Conservation (phyloP, 2,329 filamentous ascomycete species). For the Monilinia fructicola region DNA sequence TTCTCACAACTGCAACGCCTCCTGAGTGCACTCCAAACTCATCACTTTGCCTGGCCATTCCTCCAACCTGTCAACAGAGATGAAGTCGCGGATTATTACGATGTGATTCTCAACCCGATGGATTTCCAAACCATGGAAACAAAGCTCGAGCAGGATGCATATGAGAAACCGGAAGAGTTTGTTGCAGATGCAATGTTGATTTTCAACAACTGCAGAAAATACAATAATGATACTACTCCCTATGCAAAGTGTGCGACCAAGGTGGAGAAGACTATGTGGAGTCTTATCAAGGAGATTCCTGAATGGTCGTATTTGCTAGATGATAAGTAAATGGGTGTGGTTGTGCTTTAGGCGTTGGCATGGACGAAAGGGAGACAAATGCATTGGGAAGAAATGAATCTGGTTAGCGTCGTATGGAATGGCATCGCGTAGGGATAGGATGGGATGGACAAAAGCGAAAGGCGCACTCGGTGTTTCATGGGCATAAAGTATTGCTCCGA, state of each 20-base stretch:
- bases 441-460: background rate
- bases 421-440: background rate
- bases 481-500: background rate
- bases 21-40: slow-evolving; percentile 93
- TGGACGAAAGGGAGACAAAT: no score
- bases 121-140: slow-evolving; percentile 93
- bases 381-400: background rate
- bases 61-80: slow-evolving; percentile 90
- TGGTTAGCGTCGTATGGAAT: background rate
- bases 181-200: slow-evolving; percentile 84
- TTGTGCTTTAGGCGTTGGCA: background rate
- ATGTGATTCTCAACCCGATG: slow-evolving; percentile 98
- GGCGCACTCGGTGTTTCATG: background rate
- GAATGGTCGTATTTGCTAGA: slow-evolving; percentile 70
- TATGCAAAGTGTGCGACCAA: slow-evolving; percentile 96
- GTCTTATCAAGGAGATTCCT: slow-evolving; percentile 84
- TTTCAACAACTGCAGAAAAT: slow-evolving; percentile 91
- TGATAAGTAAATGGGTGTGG: slow-evolving; percentile 14
- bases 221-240: slow-evolving; percentile 92
- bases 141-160: slow-evolving; percentile 91
- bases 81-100: slow-evolving; percentile 98
- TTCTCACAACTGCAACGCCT: slow-evolving; percentile 92
- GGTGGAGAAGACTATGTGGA: slow-evolving; percentile 93
- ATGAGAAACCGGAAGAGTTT: slow-evolving; percentile 89
- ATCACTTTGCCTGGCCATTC: slow-evolving; percentile 92